These are phyloP conservation scores for Neohortaea acidophila DNA, from an alignment of 495 filamentous ascomycete species.

Conservation along the genomic window DNA sequence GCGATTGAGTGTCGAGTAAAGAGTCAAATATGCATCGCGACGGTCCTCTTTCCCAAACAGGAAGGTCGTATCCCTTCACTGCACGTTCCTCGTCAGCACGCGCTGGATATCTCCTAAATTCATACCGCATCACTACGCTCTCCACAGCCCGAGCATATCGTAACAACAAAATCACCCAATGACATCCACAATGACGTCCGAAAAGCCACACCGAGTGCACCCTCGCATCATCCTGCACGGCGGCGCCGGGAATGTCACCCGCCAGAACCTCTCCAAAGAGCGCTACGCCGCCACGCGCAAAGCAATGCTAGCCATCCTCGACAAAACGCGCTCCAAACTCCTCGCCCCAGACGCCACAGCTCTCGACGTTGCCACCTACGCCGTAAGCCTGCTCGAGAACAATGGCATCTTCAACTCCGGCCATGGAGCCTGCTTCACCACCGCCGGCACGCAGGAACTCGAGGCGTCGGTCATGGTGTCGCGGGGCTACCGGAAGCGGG, in stretches of 20 bases:
- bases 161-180: no score
- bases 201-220: slow-evolving; percentile 23
- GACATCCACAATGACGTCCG: neutral
- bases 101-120: no score
- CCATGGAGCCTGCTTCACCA: slow-evolving; percentile 74
- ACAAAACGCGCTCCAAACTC: slow-evolving; percentile 32
- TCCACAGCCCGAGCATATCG: no score
- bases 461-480: slow-evolving; percentile 87
- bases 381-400: slow-evolving; percentile 64
- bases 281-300: slow-evolving; percentile 44
- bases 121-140: no score
- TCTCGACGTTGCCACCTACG: slow-evolving; percentile 58
- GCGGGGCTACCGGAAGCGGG: slow-evolving; percentile 54
- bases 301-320: slow-evolving; percentile 48
- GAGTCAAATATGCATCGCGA: no score
- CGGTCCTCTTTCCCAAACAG: no score
- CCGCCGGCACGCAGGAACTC: slow-evolving; percentile 67
- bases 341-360: slow-evolving; percentile 31
- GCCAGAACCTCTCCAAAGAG: slow-evolving; percentile 45
- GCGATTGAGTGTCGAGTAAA: no score
- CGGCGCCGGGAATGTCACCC: slow-evolving; percentile 69
- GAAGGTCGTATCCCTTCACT: no score
- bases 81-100: no score
- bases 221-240: slow-evolving; percentile 76
- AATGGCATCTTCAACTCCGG: slow-evolving; percentile 75